Evolutionary conservation across 2,329 filamentous ascomycete species (phyloP), one percentile per base, ranked within the genome.

Genomic region (Sarocladiaceae sp.): DNA sequence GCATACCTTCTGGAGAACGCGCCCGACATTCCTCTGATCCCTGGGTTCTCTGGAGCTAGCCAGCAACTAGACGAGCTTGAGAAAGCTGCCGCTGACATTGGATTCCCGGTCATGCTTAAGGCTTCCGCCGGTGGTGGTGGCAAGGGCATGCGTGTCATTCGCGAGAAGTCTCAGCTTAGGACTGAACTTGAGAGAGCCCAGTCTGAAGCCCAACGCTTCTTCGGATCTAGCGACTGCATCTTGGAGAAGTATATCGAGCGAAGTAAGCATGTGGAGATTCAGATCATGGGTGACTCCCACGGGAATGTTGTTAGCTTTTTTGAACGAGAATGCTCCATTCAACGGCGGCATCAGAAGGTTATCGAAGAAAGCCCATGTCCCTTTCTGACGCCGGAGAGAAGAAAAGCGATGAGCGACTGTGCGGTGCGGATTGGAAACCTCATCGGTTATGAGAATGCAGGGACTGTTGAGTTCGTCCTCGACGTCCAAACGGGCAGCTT

Each of bases 331-430:
- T 77, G 74, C 52, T 73, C 69, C 2, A 60, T 76, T 1, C 73
- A 77, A 47, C 60, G 74, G 7, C 62, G 73, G 2, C 67, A 75
- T 52, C 73, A 77, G 53, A 77, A 77, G 53, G 66, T 76, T 5
- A 64, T 77, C 7, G 74, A 77, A 53, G 69, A 73, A 51, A 57
- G 55, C 0, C 63, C 63, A 3, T 61, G 48, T 53, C 33, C 46
- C 8, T 40, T 52, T 15, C 52, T 71, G 20, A 56, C 33, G 3
- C 50, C 53, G 3, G 57, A 62, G 3, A 59, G 60, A 12, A 59
- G 70, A 5, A 51, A 57, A n/a, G 57, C 58, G 22, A 66, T 74
- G 54, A 59, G 62, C 2, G 59, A 56, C 3, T 59, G 57, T 2
- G 70, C 70, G 0, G 59, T 68, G 0, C 54, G 55, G 3, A 61